phyloP scores from a whole-genome alignment of 148 eudicot species.

The Chenopodium quinoa region DNA sequence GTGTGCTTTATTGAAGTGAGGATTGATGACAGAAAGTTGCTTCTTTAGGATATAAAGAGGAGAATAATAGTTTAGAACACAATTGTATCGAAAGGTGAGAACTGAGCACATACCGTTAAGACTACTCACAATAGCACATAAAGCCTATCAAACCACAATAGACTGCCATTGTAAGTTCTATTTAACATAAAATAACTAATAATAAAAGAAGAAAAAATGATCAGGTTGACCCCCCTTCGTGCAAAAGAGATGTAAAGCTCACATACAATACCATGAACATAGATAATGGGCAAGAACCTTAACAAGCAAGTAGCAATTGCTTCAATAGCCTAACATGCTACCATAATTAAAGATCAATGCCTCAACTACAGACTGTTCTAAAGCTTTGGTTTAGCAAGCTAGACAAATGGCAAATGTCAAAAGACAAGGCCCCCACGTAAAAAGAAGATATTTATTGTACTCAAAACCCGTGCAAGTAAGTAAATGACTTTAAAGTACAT shows the following conservation, averaged over 20 bases:
- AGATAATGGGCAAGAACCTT: too few relatives aligned
- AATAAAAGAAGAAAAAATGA: neutral
- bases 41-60: neutral
- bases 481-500: neutral
- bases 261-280: neutral
- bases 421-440: neutral
- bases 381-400: slow-evolving; percentile 1
- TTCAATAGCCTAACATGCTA: neutral
- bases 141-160: neutral
- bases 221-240: neutral
- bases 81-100: neutral
- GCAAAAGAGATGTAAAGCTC: slow-evolving; percentile 1
- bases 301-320: too few relatives aligned
- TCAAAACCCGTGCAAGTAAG: neutral
- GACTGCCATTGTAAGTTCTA: neutral
- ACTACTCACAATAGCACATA: too few relatives aligned
- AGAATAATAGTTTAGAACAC: neutral
- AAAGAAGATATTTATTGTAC: neutral
- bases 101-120: too few relatives aligned
- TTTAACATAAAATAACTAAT: neutral
- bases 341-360: neutral
- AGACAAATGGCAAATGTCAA: neutral
- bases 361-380: neutral
- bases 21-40: neutral
- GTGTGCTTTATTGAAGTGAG: neutral